Conservation (phyloP, 2,329 filamentous ascomycete genomes). For the Leptographium galeiforme region DNA sequence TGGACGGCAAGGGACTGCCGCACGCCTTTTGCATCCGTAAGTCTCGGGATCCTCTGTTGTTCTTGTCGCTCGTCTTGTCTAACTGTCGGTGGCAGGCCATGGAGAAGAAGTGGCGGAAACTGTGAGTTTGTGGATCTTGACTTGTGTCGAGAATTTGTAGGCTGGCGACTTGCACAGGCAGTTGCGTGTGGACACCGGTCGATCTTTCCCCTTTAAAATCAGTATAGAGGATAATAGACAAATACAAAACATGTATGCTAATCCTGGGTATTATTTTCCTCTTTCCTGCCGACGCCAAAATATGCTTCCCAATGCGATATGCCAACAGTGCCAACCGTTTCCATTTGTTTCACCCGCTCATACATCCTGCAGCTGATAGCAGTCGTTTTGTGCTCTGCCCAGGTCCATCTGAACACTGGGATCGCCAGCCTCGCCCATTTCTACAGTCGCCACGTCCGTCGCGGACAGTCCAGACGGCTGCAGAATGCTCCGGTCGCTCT, state of each 20-base stretch:
- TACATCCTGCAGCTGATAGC: not conserved
- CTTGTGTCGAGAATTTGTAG: slow-evolving; percentile 23
- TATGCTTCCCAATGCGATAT: too few relatives aligned
- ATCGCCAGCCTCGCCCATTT: not conserved
- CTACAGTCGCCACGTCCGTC: not conserved
- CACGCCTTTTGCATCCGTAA: slow-evolving; percentile 49
- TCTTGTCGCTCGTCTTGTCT: slow-evolving; percentile 2
- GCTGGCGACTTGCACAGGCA: too few relatives aligned
- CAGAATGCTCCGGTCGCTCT: not conserved
- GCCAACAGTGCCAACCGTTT: too few relatives aligned
- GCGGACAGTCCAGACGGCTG: slow-evolving; percentile 1
- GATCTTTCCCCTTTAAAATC: too few relatives aligned
- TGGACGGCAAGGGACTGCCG: slow-evolving; percentile 41
- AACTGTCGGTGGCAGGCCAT: slow-evolving; percentile 21
- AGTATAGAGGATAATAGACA: too few relatives aligned
- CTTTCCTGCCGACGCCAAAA: too few relatives aligned
- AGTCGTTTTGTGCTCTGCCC: not conserved
- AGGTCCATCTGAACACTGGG: not conserved
- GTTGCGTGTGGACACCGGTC: too few relatives aligned
- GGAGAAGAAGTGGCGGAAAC: slow-evolving; percentile 36
- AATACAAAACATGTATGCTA: too few relatives aligned
- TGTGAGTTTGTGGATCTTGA: slow-evolving; percentile 35
- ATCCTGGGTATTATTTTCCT: too few relatives aligned
- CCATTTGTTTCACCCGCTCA: too few relatives aligned
- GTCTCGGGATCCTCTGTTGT: slow-evolving; percentile 12